A percentile compares a stretch with the other conserved stretches of the same genome.
phyloP scores from a whole-genome alignment of 257 asterid species.

The Perilla frutescens region DNA sequence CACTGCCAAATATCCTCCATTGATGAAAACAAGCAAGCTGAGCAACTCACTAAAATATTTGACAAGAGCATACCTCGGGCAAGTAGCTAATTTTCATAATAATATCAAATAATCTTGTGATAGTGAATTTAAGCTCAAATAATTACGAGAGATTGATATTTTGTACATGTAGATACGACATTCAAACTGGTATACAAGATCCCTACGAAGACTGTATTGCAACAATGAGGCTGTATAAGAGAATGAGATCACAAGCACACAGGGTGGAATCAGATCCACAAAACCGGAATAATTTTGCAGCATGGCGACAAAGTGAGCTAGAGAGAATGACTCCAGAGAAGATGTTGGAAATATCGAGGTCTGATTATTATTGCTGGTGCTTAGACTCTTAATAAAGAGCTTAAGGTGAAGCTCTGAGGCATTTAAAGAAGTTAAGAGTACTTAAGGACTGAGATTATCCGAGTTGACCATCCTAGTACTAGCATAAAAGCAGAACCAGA shows the following conservation, averaged over 20 bases:
- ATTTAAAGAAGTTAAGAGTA: slow-evolving; percentile 23
- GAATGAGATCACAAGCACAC: slow-evolving; percentile 80
- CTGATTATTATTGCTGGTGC: slow-evolving; percentile 95
- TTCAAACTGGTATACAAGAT: slow-evolving; percentile 80
- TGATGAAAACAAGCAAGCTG: slow-evolving; percentile 94
- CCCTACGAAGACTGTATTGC: slow-evolving; percentile 92
- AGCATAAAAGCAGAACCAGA: slow-evolving; percentile 1
- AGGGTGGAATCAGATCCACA: slow-evolving; percentile 65
- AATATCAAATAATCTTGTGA: neutral
- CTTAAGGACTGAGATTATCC: slow-evolving; percentile 10
- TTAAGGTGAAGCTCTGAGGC: neutral
- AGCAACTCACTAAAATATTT: slow-evolving; percentile 86
- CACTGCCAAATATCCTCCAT: slow-evolving; percentile 80
- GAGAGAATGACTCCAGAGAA: slow-evolving; percentile 83
- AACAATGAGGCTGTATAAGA: slow-evolving; percentile 70
- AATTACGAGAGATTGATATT: slow-evolving; percentile 9
- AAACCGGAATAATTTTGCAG: slow-evolving; percentile 70
- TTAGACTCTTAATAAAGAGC: slow-evolving; percentile 53
- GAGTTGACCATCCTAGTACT: neutral
- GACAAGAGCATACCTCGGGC: slow-evolving; percentile 85
- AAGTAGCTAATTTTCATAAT: slow-evolving; percentile 34
- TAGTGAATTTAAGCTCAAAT: neutral
- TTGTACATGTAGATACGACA: slow-evolving; percentile 66
- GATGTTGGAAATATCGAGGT: slow-evolving; percentile 73
- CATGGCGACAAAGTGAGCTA: slow-evolving; percentile 79